Conservation (phyloP, 106 monocot species). For the Vanilla planifolia region DNA sequence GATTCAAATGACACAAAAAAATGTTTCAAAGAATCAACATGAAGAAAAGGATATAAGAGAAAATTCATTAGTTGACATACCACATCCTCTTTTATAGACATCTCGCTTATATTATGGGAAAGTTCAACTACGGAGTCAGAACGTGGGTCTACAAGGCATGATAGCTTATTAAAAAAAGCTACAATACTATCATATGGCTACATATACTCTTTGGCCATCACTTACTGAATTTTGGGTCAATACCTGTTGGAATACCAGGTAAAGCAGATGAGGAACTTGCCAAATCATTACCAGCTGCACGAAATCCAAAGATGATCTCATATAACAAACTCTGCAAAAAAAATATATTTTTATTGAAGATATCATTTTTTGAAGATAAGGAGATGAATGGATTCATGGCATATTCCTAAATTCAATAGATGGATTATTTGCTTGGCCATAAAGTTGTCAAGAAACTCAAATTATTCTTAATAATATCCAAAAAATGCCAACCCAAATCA, state of each 20-base stretch:
- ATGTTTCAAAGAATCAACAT: neutral
- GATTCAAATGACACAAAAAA: neutral
- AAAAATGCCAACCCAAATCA: too few relatives aligned
- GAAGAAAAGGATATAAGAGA: neutral
- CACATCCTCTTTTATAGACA: conserved; percentile 44
- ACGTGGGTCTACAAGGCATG: conserved; percentile 24
- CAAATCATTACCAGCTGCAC: conserved; percentile 34
- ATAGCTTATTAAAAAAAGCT: neutral
- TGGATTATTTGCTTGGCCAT: too few relatives aligned
- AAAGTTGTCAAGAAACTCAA: too few relatives aligned
- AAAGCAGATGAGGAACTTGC: conserved; percentile 81
- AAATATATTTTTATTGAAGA: neutral
- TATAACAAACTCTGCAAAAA: conserved; percentile 65
- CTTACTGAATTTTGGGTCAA: neutral
- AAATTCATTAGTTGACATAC: conserved; percentile 31
- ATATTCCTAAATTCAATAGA: too few relatives aligned
- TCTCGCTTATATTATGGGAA: conserved; percentile 48
- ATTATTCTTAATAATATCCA: too few relatives aligned
- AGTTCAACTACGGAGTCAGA: conserved; percentile 87
- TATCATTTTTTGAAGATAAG: neutral
- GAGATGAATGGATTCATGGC: too few relatives aligned
- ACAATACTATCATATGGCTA: too few relatives aligned
- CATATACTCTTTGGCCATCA: neutral
- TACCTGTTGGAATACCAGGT: conserved; percentile 47
- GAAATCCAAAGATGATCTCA: conserved; percentile 76